Conservation (phyloP, 495 filamentous ascomycete genomes). For the Cercophora newfieldiana region DNA sequence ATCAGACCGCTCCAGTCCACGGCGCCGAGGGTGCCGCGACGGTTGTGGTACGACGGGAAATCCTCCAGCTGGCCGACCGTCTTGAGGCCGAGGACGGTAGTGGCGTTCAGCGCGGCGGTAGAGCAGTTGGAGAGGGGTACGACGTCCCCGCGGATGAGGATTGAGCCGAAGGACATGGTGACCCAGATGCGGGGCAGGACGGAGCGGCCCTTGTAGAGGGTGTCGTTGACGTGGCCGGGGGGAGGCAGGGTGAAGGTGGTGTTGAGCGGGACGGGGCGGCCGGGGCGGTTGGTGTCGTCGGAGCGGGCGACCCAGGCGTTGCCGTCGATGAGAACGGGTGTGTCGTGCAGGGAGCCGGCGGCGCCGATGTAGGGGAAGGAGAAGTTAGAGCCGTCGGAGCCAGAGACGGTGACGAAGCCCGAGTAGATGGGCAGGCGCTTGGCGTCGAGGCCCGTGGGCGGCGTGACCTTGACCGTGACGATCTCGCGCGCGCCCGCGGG, state of each 20-base stretch:
- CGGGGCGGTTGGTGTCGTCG: slow-evolving; percentile 26
- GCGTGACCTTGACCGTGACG: slow-evolving; percentile 43
- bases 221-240: slow-evolving; percentile 35
- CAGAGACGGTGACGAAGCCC: slow-evolving; percentile 52
- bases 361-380: slow-evolving; percentile 55
- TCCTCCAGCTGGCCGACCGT: slow-evolving; percentile 36
- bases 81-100: slow-evolving; percentile 37
- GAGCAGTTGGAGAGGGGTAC: slow-evolving; percentile 37
- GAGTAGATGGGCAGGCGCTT: slow-evolving; percentile 53
- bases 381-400: slow-evolving; percentile 48
- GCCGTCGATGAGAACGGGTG: slow-evolving; percentile 39
- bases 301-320: slow-evolving; percentile 37
- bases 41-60: slow-evolving; percentile 42
- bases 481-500: slow-evolving; percentile 38
- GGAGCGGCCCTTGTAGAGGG: slow-evolving; percentile 31
- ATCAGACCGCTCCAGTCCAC: slow-evolving; percentile 46
- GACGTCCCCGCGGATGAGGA: slow-evolving; percentile 45
- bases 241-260: slow-evolving; percentile 44
- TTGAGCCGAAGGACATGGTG: slow-evolving; percentile 45
- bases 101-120: slow-evolving; percentile 25
- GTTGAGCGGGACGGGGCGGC: slow-evolving; percentile 34
- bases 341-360: slow-evolving; percentile 44
- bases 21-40: slow-evolving; percentile 35
- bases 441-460: slow-evolving; percentile 42
- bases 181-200: slow-evolving; percentile 32